Evolutionary conservation across 768 basidiomycete genomes (phyloP).

Genomic region (Lentinula guzmanii): DNA sequence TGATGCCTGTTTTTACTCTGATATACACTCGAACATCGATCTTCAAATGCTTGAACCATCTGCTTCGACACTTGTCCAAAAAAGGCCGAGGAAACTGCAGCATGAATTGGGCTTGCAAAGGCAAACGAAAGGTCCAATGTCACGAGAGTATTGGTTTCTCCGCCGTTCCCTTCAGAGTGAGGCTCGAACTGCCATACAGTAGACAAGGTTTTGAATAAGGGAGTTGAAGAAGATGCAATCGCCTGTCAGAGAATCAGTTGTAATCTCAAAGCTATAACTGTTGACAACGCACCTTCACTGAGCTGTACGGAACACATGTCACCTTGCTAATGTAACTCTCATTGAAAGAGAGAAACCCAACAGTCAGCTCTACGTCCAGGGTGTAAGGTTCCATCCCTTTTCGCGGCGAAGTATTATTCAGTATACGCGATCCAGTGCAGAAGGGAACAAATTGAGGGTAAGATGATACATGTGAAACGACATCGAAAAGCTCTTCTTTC

Average conservation of each 20-base stretch:
- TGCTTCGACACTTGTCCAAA: slow-evolving; percentile 81
- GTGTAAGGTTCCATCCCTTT: slow-evolving; percentile 24
- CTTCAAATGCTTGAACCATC: slow-evolving; percentile 93
- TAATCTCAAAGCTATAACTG: slow-evolving; percentile 5
- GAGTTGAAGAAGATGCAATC: slow-evolving; percentile 61
- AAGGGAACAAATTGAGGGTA: slow-evolving; percentile 89
- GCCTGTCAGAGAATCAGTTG: slow-evolving; percentile 39
- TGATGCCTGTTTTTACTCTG: slow-evolving; percentile 35
- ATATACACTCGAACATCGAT: slow-evolving; percentile 71
- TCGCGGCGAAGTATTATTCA: slow-evolving; percentile 27
- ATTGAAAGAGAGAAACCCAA: slow-evolving; percentile 81
- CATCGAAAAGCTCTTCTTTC: slow-evolving; percentile 69
- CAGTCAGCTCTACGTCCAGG: slow-evolving; percentile 81
- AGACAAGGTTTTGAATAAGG: slow-evolving; percentile 65
- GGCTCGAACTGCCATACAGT: slow-evolving; percentile 75
- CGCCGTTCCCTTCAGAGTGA: slow-evolving; percentile 33
- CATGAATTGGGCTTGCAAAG: slow-evolving; percentile 84
- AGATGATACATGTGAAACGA: slow-evolving; percentile 84
- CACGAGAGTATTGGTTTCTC: slow-evolving; percentile 61
- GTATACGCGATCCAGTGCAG: slow-evolving; percentile 68
- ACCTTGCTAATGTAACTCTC: slow-evolving; percentile 89
- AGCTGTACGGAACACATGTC: slow-evolving; percentile 69
- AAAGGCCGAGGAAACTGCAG: slow-evolving; percentile 75
- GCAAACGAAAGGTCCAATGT: slow-evolving; percentile 81
- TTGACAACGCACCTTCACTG: slow-evolving; percentile 60